Evolutionary conservation across 2,329 filamentous ascomycete genomes (phyloP), one percentile per base, ranked within the genome.

Genomic region (Hypoxylon sp.): DNA sequence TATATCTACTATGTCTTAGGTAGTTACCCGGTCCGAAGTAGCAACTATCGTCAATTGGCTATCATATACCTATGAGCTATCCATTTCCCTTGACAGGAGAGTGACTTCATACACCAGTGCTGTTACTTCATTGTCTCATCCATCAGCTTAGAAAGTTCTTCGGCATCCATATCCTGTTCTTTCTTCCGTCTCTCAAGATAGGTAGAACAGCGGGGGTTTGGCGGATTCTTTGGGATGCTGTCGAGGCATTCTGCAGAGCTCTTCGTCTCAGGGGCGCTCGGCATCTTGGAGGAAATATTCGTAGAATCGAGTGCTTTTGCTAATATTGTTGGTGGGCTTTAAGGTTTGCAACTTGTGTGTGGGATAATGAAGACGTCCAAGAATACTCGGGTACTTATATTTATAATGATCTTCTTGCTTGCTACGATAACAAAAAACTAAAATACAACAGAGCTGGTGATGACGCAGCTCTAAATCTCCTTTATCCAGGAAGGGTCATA

Each of bases 101-200:
- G 11, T 4, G 38, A 11, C 9, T 21, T 3, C 38, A 1, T 21
- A 43, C 11, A 10, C 38, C 21, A 19, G 10, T 11, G 9, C 7
- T 21, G 11, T 21, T 43, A 43, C 38, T 28, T 49, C 21, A 49
- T 49, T 23, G n/a, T 28, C 13, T 49, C 11, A 2, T n/a, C 7
- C 45, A 49, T 49, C 14, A 28, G 2, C 45, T 49, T 49, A n/a
- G 45, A 25, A 28, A 49, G 45, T 2, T 49, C 45, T 23, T 28
- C 45, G 5, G 21, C 45, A 25, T 3, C 2, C 45, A 17, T 49
- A 9, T 25, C 14, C 2, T 49, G 21, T 2, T 49, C 45, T 14
- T 25, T 17, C 45, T 28, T 28, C 5, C 28, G 11, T 13, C 28
- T 49, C 2, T 11, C 25, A 5, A 49, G 25, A 13, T 23, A 49